Evolutionary conservation across 2,329 filamentous ascomycete genomes (phyloP), one percentile per base, ranked within the genome.

Genomic region (Anthostomella pinea): DNA sequence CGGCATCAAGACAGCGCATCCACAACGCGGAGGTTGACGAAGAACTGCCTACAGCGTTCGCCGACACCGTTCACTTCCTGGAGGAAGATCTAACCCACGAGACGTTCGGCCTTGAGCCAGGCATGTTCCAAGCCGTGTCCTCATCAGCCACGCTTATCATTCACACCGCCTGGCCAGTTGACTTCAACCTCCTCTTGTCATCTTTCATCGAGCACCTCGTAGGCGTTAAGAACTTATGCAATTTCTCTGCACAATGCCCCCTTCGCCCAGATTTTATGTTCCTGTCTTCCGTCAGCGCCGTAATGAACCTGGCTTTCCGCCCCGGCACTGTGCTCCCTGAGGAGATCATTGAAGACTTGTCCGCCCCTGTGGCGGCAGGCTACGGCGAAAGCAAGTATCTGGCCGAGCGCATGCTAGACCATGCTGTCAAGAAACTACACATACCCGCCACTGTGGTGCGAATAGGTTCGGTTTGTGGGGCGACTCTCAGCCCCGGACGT

Each of bases 131-230:
- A 17, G 17, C n/a, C 6, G 13, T 46, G 11, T 35, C 32, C n/a
- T 15, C 30, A 11, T 30, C 25, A 6, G 24, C 30, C 3, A 38
- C 30, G 19, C 23, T 44, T 13, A 39, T 46, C n/a, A 23, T 48
- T 22, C 45, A 45, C 34, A 38, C 38, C 11, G 43, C 46, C 21
- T 48, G 43, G 43, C 11, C 36, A 3, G 38, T 46, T 21, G 27
- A 48, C 20, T 48, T 44, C 28, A 46, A 42, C 23, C 33, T 46
- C 11, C 26, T 28, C 11, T 17, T 45, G 22, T 14, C 35, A 5
- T 29, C 41, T 5, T 48, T 45, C 36, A 22, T 22, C 6, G n/a
- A 19, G 21, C 33, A 45, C 8, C 24, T 48, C 6, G 21, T 19
- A 1, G 38, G 38, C 6, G 35, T 38, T 3, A 22, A 28, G 25